Conservation (phyloP, 192 early-diverging fungal species). For the Coemansia sp. region DNA sequence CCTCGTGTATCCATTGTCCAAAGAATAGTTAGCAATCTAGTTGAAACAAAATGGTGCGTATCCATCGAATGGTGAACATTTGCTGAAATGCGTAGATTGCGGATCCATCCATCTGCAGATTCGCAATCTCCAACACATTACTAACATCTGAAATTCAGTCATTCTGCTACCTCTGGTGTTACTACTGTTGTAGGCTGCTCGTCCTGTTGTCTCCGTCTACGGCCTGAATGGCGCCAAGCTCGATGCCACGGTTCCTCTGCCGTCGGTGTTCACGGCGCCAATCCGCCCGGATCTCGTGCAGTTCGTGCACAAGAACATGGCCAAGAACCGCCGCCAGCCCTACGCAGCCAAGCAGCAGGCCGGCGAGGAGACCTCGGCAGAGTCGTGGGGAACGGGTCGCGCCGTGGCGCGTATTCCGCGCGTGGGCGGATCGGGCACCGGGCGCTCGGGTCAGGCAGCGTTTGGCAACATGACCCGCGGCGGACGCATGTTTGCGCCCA, state of each 20-base stretch:
- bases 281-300: constrained; percentile 95
- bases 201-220: constrained; percentile 92
- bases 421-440: constrained; percentile 93
- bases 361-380: constrained; percentile 97
- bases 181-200: constrained; percentile 48
- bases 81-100: too few relatives aligned
- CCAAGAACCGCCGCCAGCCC: constrained; percentile 98
- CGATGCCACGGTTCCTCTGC: constrained; percentile 76
- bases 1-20: background rate
- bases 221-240: constrained; percentile 74
- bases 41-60: constrained; percentile 13
- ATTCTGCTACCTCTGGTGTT: background rate
- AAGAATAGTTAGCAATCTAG: background rate
- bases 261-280: constrained; percentile 93
- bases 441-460: constrained; percentile 96
- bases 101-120: too few relatives aligned
- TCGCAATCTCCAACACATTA: background rate
- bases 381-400: constrained; percentile 98
- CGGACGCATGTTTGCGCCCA: constrained; percentile 99
- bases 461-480: constrained; percentile 99
- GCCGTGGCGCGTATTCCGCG: constrained; percentile 99
- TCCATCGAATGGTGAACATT: background rate
- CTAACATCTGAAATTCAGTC: background rate
- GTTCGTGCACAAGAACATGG: constrained; percentile 96
- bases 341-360: constrained; percentile 95